Evolutionary conservation across 2,329 filamentous ascomycete genomes (phyloP), one percentile per base, ranked within the genome.

Genomic region (Didymosphaeria variabile): DNA sequence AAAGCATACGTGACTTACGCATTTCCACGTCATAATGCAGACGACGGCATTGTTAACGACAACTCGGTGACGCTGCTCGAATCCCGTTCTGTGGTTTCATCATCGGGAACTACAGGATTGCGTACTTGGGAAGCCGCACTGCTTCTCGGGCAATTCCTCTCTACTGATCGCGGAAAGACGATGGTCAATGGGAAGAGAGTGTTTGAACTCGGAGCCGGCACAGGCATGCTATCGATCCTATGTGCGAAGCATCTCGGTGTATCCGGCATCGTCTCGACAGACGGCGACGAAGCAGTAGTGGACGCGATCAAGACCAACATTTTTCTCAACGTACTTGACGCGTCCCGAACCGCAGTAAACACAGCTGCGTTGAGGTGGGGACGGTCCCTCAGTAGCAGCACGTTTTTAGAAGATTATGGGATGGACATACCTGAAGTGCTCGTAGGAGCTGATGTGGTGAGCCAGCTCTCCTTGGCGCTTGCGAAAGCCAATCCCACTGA

Each of bases 61-160:
- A 61, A 63, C 44, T 72, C 75, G 31, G 84, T 93, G 59, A 90
- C 88, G 0, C 80, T 93, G 1, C 83, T 91, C 15, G 91, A 94
- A 78, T 88, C 88, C 34, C 86, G 88, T 2, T 85, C 85, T 32
- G 83, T 94, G 31, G 86, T 94, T 51, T 88, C 90, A 1, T 89
- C 88, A 2, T 84, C 84, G 0, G 90, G 91, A 1, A 93, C 90
- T 0, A 94, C 91, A 0, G 91, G 91, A 1, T 83, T 91, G 26
- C 86, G 91, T 36, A 94, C 92, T 0, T 95, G 91, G 92, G 92
- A 94, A 75, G 91, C 91, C 0, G 88, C 90, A 1, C 80, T 94
- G 9, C 90, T 93, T 67, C 82, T 94, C 0, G 90, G 90, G 1
- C 85, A 88, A 47, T 93, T 88, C 68, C 84, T 94, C 23, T 86